Percentiles rank a stretch among this genome's conserved stretches.
Evolutionary conservation across 129 eudicot genomes (phyloP).

Genomic region (Pseudognaphalium luteoalbum): DNA sequence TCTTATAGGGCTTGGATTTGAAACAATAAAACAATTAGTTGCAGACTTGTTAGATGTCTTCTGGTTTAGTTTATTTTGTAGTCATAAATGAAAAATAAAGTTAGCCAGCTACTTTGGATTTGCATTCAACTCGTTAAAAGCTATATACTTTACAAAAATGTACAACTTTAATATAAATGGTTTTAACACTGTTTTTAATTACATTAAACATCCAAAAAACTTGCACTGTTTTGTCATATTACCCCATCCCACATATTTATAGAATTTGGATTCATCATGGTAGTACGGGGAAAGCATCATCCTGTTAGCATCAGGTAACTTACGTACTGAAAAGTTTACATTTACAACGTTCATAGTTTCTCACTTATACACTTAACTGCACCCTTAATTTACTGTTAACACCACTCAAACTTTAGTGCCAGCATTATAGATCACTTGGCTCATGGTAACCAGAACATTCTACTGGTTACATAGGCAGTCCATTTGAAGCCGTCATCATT

Average conservation of each 20-base stretch:
- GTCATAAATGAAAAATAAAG: neutral
- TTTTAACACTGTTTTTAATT: neutral
- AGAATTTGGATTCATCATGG: too few species aligned
- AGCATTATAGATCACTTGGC: too few species aligned
- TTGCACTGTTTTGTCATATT: too few species aligned
- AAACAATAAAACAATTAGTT: conserved; percentile 10
- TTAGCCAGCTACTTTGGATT: neutral
- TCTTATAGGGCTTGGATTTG: neutral
- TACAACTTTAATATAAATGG: neutral
- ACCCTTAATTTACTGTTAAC: too few species aligned
- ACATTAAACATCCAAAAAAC: neutral
- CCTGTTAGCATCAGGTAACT: too few species aligned
- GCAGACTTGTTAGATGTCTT: neutral
- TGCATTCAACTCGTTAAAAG: neutral
- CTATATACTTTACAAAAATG: neutral
- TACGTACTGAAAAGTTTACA: too few species aligned
- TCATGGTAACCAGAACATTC: neutral
- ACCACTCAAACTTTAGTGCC: too few species aligned
- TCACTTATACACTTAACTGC: too few species aligned
- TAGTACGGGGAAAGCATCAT: too few species aligned
- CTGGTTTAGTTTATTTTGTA: neutral
- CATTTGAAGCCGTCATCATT: neutral
- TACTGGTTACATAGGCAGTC: neutral
- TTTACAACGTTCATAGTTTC: too few species aligned
- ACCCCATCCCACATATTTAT: too few species aligned